phyloP scores from a whole-genome alignment of 495 filamentous ascomycete genomes.

The Letharia lupina region DNA sequence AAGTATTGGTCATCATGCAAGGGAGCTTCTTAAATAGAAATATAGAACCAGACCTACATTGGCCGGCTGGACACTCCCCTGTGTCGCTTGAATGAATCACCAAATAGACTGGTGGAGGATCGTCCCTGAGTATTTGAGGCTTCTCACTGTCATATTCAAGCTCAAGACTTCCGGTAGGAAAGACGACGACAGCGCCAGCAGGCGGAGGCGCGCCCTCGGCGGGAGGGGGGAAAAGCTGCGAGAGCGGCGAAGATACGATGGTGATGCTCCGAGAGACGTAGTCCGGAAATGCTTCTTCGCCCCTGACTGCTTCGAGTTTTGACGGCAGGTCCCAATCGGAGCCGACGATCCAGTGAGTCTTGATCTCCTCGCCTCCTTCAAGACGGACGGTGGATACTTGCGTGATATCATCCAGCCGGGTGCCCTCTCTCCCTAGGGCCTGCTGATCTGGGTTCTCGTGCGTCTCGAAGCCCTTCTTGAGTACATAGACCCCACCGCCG shows the following conservation, averaged over 20 bases:
- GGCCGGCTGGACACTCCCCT: conserved; percentile 74
- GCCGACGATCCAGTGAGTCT: conserved; percentile 49
- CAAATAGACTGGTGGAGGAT: conserved; percentile 56
- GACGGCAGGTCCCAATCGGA: conserved; percentile 36
- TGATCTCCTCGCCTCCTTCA: conserved; percentile 51
- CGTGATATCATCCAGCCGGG: neutral
- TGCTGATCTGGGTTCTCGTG: conserved; percentile 25
- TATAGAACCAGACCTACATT: conserved; percentile 62
- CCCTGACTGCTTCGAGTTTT: conserved; percentile 5
- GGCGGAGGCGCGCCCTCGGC: conserved; percentile 67
- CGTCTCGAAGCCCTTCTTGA: conserved; percentile 54
- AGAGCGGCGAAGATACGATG: conserved; percentile 60
- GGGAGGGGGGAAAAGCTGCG: conserved; percentile 56
- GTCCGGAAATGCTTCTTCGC: conserved; percentile 10
- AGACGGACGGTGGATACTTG: conserved; percentile 32
- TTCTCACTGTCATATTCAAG: neutral
- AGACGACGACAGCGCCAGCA: conserved; percentile 65
- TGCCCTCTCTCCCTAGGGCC: neutral
- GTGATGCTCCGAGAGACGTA: conserved; percentile 43
- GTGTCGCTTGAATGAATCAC: conserved; percentile 76
- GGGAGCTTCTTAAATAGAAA: conserved; percentile 12
- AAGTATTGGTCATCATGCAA: conserved; percentile 61
- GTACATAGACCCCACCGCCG: conserved; percentile 83
- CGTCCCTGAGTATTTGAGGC: conserved; percentile 22
- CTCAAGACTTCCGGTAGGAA: conserved; percentile 39